Evolutionary conservation across 768 basidiomycete species (phyloP), one percentile per base, ranked within the genome.

Genomic region (Candolleomyces efflorescens): DNA sequence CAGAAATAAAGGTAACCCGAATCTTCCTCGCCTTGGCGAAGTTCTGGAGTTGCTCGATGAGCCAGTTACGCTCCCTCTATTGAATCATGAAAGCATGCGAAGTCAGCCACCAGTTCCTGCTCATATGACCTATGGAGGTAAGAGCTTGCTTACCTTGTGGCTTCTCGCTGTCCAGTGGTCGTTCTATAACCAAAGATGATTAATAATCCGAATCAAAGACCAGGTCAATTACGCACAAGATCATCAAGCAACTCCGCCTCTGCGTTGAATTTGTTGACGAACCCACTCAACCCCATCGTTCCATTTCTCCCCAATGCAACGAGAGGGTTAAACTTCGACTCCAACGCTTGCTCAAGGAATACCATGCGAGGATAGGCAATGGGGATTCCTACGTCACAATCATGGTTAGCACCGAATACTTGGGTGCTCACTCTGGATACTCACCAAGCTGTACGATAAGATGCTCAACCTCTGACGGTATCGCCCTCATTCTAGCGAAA

Each of bases 241-340:
- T 99, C 96, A 71, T 98, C 96, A 55, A 98, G 79, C 26, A 99
- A 73, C 71, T 98, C 97, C 0, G 94, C 90, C 45, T 92, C 90
- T n/a, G 82, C 82, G 69, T 94, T 94, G 71, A 94, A 94, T 68
- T 91, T 90, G 68, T 95, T 93, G 32, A 92, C 86, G 64, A 95
- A 90, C 12, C 91, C 88, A 27, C 82, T 81, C 44, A 93, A 68
- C 18, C 89, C 89, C 52, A 90, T 60, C 0, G 82, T 75, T 9
- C 90, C 89, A 44, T 75, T 74, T 67, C 83, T 81, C 7, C 88
- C 90, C 7, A 98, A 76, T 3, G 85, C 80, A 38, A 88, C 82
- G 45, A 98, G 72, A 1, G 95, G 94, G 68, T 98, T 98, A 51
- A 88, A 77, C 71, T 89, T 94, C 27, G 84, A 86, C 45, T 89